Evolutionary conservation across 2,329 filamentous ascomycete genomes (phyloP), one percentile per base, ranked within the genome.

Genomic region (Cordyceps cicadae): DNA sequence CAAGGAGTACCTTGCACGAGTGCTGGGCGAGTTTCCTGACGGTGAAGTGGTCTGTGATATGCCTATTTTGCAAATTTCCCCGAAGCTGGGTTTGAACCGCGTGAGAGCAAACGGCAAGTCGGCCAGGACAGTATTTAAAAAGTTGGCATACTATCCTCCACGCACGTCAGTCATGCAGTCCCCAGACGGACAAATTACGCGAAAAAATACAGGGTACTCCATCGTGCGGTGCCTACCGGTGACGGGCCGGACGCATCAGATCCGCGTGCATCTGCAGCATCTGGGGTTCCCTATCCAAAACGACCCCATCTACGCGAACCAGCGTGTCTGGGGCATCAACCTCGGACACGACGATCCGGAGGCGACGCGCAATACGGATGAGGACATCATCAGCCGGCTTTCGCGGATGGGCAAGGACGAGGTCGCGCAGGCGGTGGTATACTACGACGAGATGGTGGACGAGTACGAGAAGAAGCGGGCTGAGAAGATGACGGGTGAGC

Each of bases 221-320:
- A 91, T 99, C 65, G 92, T 99, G 17, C 88, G 94, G 66, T 97
- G 94, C 71, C 82, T 96, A 61, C 94, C 94, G 0, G 84, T 97
- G 32, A 99, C 94, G 0, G 94, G 94, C 0, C 85, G 94, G 55
- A 99, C 94, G 14, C 94, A 99, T 70, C 94, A 99, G 72, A 83
- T 99, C 54, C 86, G 94, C 39, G 94, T 99, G 19, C 94, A 99
- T 69, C 81, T 99, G 17, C 94, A 99, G 71, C 96, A 90, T 72
- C 79, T 99, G 3, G 94, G 94, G 1, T 89, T 97, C 70, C 94
- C 94, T 1, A 97, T 99, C 67, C 87, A 91, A 65, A 99, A 99
- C 72, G 94, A 99, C 70, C 94, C 94, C 8, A 97, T 99, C 67
- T 99, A 99, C 73, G 92, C 90, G 68, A 99, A 99, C 71, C 87